Base-by-base conservation (phyloP, 2,329 filamentous ascomycete species). In the Microascus cirrosus region DNA sequence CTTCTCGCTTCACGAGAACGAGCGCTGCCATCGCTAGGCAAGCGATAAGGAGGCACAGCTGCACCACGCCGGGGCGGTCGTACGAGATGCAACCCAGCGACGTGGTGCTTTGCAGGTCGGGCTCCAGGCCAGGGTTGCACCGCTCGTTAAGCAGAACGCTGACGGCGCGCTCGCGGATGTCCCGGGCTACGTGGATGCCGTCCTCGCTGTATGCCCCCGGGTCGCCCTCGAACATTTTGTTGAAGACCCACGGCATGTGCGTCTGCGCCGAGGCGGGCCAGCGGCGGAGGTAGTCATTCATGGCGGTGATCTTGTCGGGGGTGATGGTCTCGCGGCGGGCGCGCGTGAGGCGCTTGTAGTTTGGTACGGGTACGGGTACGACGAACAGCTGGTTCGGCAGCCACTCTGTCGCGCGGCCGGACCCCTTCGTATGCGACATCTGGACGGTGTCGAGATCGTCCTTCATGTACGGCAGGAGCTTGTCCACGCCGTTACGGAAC, bases 81-180 rank as follows among this genome's bases (percentile, higher is more conserved):
- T 61, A 2, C 12, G 55, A 50, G 11, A 50, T 34, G 1, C 62
- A 59, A 2, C 52, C 61, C 1, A 63, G 35, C n/a, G 67, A 54
- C 18, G 58, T 60, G 22, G 61, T 22, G 1, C 54, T 35, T 8
- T 65, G 63, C 15, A 62, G 60, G 6, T 59, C 59, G n/a, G 64
- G 35, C 57, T 48, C 35, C 12, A 60, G 70, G 62, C 62, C 73
- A 59, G 66, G 74, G 66, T 62, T 84, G 66, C 82, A 84, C 54
- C 78, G 75, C 20, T 75, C 65, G 61, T 80, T 81, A 50, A 85
- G 71, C 0, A 83, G 62, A 12, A 82, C 67, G 61, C 80, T 73
- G 6, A 74, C 73, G 65, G 76, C 74, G 55, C 68, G 66, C 52
- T 66, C 66, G 1, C 74, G 72, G 18, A 80, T 70, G 34, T 68